phyloP scores from a whole-genome alignment of 495 filamentous ascomycete species.

The Pseudomonodictys pantanalensis region DNA sequence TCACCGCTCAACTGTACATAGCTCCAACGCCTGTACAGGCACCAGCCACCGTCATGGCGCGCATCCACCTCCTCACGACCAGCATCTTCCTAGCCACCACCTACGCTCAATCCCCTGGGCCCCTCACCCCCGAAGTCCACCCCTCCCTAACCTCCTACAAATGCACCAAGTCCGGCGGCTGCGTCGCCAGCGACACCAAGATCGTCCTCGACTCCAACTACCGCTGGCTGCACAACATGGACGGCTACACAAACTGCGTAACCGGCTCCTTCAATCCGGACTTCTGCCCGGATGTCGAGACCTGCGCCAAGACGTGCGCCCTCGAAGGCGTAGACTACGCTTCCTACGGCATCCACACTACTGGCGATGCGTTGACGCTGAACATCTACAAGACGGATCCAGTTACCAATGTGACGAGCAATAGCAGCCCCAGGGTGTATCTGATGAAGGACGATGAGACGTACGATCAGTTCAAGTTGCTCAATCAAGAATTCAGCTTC shows the following conservation, averaged over 20 bases:
- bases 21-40: too few relatives aligned
- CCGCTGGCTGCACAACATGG: slow-evolving; percentile 40
- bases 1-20: too few relatives aligned
- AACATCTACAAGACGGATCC: slow-evolving; percentile 23
- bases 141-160: slow-evolving; percentile 50
- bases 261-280: slow-evolving; percentile 32
- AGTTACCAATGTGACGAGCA: slow-evolving; percentile 31
- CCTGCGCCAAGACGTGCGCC: slow-evolving; percentile 42
- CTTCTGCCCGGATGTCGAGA: slow-evolving; percentile 39
- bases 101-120: slow-evolving; percentile 7
- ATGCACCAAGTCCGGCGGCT: slow-evolving; percentile 51
- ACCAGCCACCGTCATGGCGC: too few relatives aligned
- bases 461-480: slow-evolving; percentile 58
- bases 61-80: background rate
- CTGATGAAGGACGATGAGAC: slow-evolving; percentile 52
- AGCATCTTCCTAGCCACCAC: slow-evolving; percentile 2
- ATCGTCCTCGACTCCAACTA: slow-evolving; percentile 52
- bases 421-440: slow-evolving; percentile 55
- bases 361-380: slow-evolving; percentile 33
- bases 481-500: slow-evolving; percentile 60
- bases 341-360: slow-evolving; percentile 26
- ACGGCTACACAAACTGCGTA: slow-evolving; percentile 43
- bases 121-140: slow-evolving; percentile 42
- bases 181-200: slow-evolving; percentile 44
- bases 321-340: slow-evolving; percentile 44